Conservation (phyloP, 2,329 filamentous ascomycete genomes). For the Colletotrichum salicis region DNA sequence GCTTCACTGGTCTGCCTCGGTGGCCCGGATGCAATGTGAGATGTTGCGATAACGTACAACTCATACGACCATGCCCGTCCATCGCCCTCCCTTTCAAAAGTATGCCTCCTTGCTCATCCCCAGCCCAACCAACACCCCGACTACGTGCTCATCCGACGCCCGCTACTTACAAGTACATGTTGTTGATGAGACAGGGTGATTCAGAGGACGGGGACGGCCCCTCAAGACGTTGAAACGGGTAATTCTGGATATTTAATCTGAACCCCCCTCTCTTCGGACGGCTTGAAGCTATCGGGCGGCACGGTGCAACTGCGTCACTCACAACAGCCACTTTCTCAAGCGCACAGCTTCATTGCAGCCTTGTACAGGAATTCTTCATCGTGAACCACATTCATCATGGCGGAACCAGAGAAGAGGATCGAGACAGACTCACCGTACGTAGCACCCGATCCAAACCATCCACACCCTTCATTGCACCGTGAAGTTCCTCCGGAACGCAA, state of each 20-base stretch:
- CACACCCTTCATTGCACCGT: neutral
- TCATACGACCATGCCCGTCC: neutral
- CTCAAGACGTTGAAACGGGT: neutral
- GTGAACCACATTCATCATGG: neutral
- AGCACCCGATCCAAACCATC: rapidly evolving
- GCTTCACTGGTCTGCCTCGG: neutral
- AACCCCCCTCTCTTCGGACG: neutral
- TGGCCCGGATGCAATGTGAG: neutral
- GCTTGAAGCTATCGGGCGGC: neutral
- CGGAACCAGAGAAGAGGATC: conserved; percentile 4
- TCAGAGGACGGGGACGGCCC: neutral
- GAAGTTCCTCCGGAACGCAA: no score
- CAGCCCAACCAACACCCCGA: neutral
- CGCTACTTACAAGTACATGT: neutral
- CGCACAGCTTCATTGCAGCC: neutral
- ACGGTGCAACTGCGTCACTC: neutral
- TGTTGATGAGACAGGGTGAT: neutral
- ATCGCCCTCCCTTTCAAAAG: neutral
- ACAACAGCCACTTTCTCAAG: neutral
- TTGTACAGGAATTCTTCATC: neutral
- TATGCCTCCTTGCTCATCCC: neutral
- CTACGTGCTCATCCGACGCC: neutral
- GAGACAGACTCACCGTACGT: conserved; percentile 12
- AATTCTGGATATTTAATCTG: conserved; percentile 7
- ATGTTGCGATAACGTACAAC: neutral